Evolutionary conservation across 306 rosid genomes (phyloP).

Genomic region (Glycyrrhiza uralensis): DNA sequence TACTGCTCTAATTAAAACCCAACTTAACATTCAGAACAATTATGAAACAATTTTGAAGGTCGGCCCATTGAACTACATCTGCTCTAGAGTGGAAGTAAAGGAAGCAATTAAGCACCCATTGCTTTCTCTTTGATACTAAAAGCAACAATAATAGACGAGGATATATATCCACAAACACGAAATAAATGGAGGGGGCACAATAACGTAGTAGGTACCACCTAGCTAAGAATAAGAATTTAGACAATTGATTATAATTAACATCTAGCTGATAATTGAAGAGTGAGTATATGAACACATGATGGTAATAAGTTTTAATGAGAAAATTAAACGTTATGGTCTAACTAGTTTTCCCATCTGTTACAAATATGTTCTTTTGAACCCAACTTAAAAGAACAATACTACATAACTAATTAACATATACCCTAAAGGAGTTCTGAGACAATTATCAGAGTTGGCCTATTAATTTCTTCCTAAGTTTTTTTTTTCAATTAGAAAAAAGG

Average conservation of each 20-base stretch:
- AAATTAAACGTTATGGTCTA: constrained; percentile 12
- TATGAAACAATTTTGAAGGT: too few relatives aligned
- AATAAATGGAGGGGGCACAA: neutral
- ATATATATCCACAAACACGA: neutral
- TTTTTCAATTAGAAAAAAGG: neutral
- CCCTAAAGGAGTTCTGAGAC: constrained; percentile 37
- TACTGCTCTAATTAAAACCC: too few relatives aligned
- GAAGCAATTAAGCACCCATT: too few relatives aligned
- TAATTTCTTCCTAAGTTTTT: constrained; percentile 16
- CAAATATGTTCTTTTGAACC: constrained; percentile 32
- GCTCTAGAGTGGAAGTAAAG: too few relatives aligned
- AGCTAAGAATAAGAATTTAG: constrained; percentile 10
- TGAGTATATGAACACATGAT: constrained; percentile 18
- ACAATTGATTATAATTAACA: constrained; percentile 8
- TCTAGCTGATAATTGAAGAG: constrained; percentile 9
- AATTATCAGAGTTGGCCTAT: constrained; percentile 26
- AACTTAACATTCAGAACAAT: too few relatives aligned
- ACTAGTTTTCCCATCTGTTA: constrained; percentile 31
- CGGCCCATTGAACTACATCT: too few relatives aligned
- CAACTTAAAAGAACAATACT: constrained; percentile 14
- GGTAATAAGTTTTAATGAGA: neutral
- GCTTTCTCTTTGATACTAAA: too few relatives aligned
- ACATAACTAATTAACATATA: constrained; percentile 31
- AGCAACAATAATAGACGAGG: neutral
- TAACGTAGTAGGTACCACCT: neutral